These are phyloP conservation scores for Mrakia blollopis DNA, from an alignment of 768 basidiomycete species.

Conservation along the genomic window DNA sequence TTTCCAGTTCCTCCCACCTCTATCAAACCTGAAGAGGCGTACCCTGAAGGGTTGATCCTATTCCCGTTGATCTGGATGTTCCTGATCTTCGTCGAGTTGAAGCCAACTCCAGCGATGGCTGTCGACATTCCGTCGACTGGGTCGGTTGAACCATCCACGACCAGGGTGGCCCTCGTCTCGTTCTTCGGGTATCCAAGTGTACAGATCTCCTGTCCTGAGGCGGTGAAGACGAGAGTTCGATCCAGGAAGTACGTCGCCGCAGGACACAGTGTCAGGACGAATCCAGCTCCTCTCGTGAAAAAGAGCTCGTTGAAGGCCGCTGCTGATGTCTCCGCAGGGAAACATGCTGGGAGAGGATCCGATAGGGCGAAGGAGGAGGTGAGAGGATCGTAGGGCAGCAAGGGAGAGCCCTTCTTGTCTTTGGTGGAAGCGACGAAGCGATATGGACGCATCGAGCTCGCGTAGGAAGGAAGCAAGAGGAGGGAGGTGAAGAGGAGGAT, in stretches of 20 bases:
- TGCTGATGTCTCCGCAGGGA: constrained; percentile 52
- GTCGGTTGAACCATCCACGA: constrained; percentile 54
- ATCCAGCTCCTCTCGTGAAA: constrained; percentile 60
- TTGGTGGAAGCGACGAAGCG: background rate
- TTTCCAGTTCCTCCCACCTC: constrained; percentile 75
- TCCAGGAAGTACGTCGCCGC: constrained; percentile 58
- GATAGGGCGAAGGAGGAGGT: background rate
- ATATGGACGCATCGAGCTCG: background rate
- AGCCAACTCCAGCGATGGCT: constrained; percentile 61
- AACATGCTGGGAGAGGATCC: constrained; percentile 41
- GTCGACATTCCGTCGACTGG: constrained; percentile 47
- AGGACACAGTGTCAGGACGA: constrained; percentile 63
- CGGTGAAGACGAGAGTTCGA: constrained; percentile 62
- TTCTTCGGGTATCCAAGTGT: constrained; percentile 71
- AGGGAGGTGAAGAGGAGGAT: too few relatives aligned
- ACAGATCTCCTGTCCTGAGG: constrained; percentile 71
- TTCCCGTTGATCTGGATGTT: constrained; percentile 51
- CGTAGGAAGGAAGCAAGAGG: background rate
- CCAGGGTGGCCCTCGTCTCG: constrained; percentile 61
- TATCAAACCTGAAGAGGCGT: constrained; percentile 46
- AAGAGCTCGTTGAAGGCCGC: constrained; percentile 64
- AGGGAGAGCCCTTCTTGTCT: background rate
- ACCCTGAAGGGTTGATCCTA: constrained; percentile 8
- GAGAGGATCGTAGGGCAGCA: background rate
- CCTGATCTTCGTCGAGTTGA: constrained; percentile 62